phyloP scores from a whole-genome alignment of 495 filamentous ascomycete species.

The Pseudomonodictys pantanalensis region DNA sequence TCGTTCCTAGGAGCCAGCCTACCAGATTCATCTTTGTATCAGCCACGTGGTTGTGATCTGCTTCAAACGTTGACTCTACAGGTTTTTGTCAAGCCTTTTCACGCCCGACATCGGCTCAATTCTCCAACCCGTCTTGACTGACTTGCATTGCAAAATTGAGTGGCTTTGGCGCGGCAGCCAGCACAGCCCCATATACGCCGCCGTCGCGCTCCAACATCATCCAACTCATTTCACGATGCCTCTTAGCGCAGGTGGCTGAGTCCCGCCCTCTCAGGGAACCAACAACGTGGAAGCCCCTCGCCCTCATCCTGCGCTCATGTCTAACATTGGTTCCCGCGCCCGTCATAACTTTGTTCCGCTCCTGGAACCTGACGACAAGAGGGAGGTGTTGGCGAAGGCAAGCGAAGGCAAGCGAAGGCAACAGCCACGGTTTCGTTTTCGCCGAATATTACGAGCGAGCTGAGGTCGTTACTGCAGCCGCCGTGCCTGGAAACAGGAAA shows the following conservation, averaged over 20 bases:
- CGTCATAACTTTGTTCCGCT: background rate
- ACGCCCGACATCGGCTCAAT: background rate
- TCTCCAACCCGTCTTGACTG: background rate
- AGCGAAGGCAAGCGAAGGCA: background rate
- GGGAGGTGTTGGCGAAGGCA: background rate
- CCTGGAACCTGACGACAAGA: too few relatives aligned
- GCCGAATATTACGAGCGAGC: background rate
- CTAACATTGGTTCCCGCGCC: too few relatives aligned
- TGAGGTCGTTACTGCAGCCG: slow-evolving; percentile 5
- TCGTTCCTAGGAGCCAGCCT: background rate
- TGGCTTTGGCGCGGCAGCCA: background rate
- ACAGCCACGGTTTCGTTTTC: background rate
- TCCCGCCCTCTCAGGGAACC: too few relatives aligned
- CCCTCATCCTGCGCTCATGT: background rate
- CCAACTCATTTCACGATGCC: background rate
- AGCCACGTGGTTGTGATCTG: too few relatives aligned
- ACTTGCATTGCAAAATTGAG: background rate
- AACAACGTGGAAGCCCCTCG: background rate
- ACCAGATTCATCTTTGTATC: too few relatives aligned
- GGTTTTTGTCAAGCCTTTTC: too few relatives aligned
- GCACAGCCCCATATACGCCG: background rate
- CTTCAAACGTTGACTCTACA: too few relatives aligned
- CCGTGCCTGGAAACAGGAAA: slow-evolving; percentile 6
- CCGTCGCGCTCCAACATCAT: background rate
- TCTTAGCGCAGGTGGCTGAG: background rate